Conservation (phyloP, 257 asterid species). For the Lycium barbarum region DNA sequence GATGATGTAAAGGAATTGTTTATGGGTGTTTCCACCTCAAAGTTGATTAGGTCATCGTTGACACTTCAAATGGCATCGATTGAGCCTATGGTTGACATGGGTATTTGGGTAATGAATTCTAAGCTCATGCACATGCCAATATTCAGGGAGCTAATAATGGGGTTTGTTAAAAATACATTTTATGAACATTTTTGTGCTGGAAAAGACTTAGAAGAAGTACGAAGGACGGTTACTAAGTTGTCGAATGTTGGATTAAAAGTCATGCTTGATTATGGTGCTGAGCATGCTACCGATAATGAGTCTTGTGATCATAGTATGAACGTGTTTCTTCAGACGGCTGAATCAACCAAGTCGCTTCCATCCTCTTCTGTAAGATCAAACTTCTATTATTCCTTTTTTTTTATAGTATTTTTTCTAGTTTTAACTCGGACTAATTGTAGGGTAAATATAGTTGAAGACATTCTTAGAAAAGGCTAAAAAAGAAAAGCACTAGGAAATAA, state of each 20-base stretch:
- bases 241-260: constrained; percentile 57
- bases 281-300: constrained; percentile 61
- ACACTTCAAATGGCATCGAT: constrained; percentile 54
- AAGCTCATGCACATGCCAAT: constrained; percentile 48
- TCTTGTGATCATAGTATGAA: constrained; percentile 63
- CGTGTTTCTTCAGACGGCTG: constrained; percentile 56
- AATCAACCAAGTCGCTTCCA: constrained; percentile 43
- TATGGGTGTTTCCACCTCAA: constrained; percentile 50
- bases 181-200: constrained; percentile 90
- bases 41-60: constrained; percentile 51
- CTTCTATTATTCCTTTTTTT: background rate
- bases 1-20: constrained; percentile 52
- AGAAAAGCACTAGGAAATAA: background rate
- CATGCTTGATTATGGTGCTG: constrained; percentile 90
- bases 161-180: constrained; percentile 48
- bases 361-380: constrained; percentile 51
- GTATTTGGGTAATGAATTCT: constrained; percentile 60
- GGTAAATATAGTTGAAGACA: background rate
- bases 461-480: background rate
- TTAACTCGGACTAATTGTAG: background rate
- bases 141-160: constrained; percentile 42
- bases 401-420: background rate
- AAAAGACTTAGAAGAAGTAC: constrained; percentile 49
- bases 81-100: constrained; percentile 60
- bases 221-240: constrained; percentile 47